Evolutionary conservation across 306 rosid genomes (phyloP), one percentile per base, ranked within the genome.

Genomic region (Glycyrrhiza uralensis): DNA sequence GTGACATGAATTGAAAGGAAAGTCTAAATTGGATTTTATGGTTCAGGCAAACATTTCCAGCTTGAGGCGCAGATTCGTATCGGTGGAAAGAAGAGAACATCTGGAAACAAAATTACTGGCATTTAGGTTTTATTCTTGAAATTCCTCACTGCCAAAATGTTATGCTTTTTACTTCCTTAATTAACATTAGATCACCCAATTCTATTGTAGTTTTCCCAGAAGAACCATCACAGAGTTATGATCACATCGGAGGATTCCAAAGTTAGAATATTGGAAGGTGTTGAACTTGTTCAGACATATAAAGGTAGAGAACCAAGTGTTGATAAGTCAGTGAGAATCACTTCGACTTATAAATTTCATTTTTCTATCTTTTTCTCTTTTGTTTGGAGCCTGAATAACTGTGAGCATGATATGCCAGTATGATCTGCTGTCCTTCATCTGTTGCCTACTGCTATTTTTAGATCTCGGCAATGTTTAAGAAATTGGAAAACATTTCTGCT

Each of bases 181-280:
- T 57, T 80, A 26, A 80, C 66, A 60, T 38, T 15, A 24, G 10
- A 26, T 4, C 14, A 2, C 32, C 20, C 69, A 64, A 22, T 14
- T 59, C 32, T 17, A 17, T 58, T 82, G 83, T 85, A 89, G 96
- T 92, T 86, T 76, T 89, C 80, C 33, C 76, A 71, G 60, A 88
- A 85, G 49, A 78, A 74, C 28, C 46, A 50, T 47, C 80, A 66
- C 6, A 81, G 88, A 69, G 86, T 89, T 46, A 75, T 94, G 94
- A 79, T 94, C 74, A 77, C 97, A 35, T 87, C 96, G 28, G 96
- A 88, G 83, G 96, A 92, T 80, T 87, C 90, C 2, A 92, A 85
- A 84, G 69, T 92, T 33, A 81, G 92, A n/a, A 56, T 92, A 54
- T 82, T 87, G 42, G 91, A 92, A 52, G 91, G 96, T 29, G 66